A percentile compares a stretch with the other conserved stretches of the same genome.
Conservation (phyloP, 768 basidiomycete genomes). For the Austroboletus eburneus region DNA sequence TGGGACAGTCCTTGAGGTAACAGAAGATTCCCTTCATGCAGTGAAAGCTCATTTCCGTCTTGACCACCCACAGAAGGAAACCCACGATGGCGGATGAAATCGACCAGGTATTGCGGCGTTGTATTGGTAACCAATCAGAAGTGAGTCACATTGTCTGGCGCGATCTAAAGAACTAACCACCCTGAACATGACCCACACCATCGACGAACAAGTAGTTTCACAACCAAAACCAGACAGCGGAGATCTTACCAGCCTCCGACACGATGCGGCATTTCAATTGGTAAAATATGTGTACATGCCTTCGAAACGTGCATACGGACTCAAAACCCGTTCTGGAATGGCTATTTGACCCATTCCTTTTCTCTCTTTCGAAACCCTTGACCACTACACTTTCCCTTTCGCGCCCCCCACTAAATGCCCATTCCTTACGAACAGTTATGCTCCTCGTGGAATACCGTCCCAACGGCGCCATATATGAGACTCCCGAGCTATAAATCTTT, state of each 20-base stretch:
- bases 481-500: conserved; percentile 21
- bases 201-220: conserved; percentile 9
- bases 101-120: neutral
- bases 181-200: conserved; percentile 10
- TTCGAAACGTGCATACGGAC: conserved; percentile 21
- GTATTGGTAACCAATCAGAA: conserved; percentile 11
- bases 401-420: conserved; percentile 10
- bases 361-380: neutral
- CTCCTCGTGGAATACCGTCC: conserved; percentile 7
- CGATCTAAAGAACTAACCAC: conserved; percentile 9
- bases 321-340: conserved; percentile 14
- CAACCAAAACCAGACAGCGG: conserved; percentile 23
- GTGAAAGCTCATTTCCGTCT: conserved; percentile 10
- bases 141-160: conserved; percentile 9
- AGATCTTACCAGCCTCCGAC: conserved; percentile 17
- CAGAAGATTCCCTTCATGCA: conserved; percentile 1
- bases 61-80: conserved; percentile 1
- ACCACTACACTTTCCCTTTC: neutral
- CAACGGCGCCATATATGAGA: conserved; percentile 14
- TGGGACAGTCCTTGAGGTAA: conserved; percentile 4
- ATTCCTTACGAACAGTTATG: conserved; percentile 17
- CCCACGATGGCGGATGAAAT: conserved; percentile 4
- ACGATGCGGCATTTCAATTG: conserved; percentile 23
- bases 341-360: conserved; percentile 1
- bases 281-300: conserved; percentile 17